Conservation (phyloP, 495 filamentous ascomycete species). For the Aspergillus bridgeri region DNA sequence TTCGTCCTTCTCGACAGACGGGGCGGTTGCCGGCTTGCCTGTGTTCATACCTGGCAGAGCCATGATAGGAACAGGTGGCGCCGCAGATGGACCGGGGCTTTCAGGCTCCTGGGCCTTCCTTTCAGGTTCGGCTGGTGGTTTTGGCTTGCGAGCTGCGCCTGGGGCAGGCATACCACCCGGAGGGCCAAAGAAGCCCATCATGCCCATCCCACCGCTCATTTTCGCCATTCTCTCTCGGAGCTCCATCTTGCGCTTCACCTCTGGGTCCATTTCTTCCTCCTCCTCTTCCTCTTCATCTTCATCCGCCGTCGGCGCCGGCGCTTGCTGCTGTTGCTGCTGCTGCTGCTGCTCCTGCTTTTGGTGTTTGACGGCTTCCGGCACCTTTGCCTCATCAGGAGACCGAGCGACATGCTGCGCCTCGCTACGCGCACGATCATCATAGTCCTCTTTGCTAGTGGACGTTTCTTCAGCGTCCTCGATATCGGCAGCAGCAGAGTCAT, state of each 20-base stretch:
- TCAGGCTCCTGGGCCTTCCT: constrained; percentile 57
- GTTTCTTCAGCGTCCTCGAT: constrained; percentile 78
- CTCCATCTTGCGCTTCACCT: constrained; percentile 81
- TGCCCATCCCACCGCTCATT: constrained; percentile 97
- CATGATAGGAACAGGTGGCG: constrained; percentile 75
- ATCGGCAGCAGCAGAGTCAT: constrained; percentile 83
- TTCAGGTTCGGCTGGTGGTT: constrained; percentile 60
- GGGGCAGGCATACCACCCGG: constrained; percentile 63
- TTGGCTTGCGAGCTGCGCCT: constrained; percentile 44
- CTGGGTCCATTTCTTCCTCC: constrained; percentile 88
- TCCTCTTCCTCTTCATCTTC: constrained; percentile 66
- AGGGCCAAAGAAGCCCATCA: constrained; percentile 89
- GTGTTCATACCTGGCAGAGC: constrained; percentile 68
- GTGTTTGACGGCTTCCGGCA: constrained; percentile 41
- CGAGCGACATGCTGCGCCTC: constrained; percentile 17
- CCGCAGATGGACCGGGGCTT: constrained; percentile 45
- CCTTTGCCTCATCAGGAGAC: constrained; percentile 24
- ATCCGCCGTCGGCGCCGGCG: too few species aligned
- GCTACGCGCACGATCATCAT: constrained; percentile 50
- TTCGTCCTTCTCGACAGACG: constrained; percentile 42
- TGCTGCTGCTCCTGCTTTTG: constrained; percentile 43
- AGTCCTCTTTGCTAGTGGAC: constrained; percentile 70
- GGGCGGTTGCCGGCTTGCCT: constrained; percentile 35
- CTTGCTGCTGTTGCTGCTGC: too few species aligned
- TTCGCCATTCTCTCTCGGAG: constrained; percentile 94